Evolutionary conservation across 495 filamentous ascomycete species (phyloP).

Genomic region (Trichoderma orchidacearum): DNA sequence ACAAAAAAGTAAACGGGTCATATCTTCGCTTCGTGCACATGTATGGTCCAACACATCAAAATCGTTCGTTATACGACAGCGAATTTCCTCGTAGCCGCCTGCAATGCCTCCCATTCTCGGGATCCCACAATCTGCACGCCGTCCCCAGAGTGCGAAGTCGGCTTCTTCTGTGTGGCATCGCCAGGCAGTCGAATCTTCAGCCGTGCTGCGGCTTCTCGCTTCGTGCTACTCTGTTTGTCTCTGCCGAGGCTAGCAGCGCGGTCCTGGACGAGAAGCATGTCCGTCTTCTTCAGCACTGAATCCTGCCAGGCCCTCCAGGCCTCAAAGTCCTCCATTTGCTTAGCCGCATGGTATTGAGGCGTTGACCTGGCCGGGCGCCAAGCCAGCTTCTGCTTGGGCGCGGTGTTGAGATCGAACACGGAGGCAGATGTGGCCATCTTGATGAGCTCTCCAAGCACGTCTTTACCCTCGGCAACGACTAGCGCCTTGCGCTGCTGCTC

Average conservation of each 20-base stretch:
- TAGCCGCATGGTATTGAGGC: conserved; percentile 27
- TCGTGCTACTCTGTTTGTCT: conserved; percentile 11
- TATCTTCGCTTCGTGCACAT: neutral
- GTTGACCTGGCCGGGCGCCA: conserved; percentile 32
- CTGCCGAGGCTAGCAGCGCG: conserved; percentile 4
- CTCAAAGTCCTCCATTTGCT: conserved; percentile 25
- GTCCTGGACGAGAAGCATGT: conserved; percentile 15
- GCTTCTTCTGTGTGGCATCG: conserved; percentile 14
- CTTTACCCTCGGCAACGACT: conserved; percentile 52
- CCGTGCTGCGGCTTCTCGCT: conserved; percentile 27
- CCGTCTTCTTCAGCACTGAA: conserved; percentile 21
- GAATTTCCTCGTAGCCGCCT: conserved; percentile 11
- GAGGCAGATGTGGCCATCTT: conserved; percentile 46
- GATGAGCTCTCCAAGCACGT: conserved; percentile 58
- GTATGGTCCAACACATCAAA: neutral
- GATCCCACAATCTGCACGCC: conserved; percentile 27
- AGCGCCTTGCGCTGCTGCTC: conserved; percentile 43
- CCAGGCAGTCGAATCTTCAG: conserved; percentile 32
- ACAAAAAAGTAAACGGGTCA: neutral
- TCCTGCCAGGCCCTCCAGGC: conserved; percentile 27
- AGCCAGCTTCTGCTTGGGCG: conserved; percentile 34
- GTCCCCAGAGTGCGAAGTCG: conserved; percentile 8
- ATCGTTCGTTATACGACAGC: neutral
- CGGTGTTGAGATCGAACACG: conserved; percentile 38
- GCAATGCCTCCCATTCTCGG: conserved; percentile 27